Evolutionary conservation across 176 grass and related monocot species (phyloP).

Genomic region (Neostapfia colusana): DNA sequence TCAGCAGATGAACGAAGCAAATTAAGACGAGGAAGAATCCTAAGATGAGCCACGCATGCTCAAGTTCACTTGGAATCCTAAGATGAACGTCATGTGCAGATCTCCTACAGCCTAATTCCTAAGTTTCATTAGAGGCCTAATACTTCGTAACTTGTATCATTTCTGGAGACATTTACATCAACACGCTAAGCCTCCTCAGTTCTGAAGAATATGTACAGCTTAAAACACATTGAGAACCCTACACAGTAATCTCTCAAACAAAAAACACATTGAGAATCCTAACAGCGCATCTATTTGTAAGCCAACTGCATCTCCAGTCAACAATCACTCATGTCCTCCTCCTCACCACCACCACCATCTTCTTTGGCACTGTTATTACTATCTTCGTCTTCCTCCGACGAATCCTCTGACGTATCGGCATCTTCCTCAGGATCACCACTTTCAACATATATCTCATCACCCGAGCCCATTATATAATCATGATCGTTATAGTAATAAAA

Average conservation of each 20-base stretch:
- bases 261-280: conserved; percentile 5
- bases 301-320: conserved; percentile 9
- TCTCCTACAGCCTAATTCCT: too few species aligned
- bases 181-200: neutral
- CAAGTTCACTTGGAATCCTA: too few species aligned
- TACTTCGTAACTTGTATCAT: neutral
- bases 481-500: neutral
- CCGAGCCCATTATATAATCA: conserved; percentile 6
- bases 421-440: neutral
- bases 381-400: neutral
- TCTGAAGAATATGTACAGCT: conserved; percentile 24
- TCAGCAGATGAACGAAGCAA: too few species aligned
- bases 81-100: too few species aligned
- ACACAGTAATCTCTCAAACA: neutral
- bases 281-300: neutral
- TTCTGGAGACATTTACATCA: conserved; percentile 1
- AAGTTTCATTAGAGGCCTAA: too few species aligned
- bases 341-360: conserved; percentile 20
- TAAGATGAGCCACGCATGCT: too few species aligned
- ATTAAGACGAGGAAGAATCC: too few species aligned
- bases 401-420: neutral
- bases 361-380: conserved; percentile 3
- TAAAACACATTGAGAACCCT: neutral
- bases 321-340: conserved; percentile 28
- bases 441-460: conserved; percentile 21